Conservation (phyloP, 768 basidiomycete genomes). For the Termitomyces sp. region DNA sequence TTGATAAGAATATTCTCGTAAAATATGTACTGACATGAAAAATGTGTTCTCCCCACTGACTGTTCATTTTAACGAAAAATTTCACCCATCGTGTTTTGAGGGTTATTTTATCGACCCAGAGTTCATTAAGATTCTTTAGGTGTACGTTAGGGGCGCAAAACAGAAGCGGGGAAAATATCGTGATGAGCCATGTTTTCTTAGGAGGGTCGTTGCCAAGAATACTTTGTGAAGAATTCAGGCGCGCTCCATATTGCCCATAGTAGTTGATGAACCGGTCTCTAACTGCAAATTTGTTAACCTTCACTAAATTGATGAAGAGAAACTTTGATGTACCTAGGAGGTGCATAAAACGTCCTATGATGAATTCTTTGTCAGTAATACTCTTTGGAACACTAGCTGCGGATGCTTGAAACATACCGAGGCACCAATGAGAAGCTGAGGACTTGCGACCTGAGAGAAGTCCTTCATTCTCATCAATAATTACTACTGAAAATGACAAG, state of each 20-base stretch:
- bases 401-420: background rate
- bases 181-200: conserved; percentile 41
- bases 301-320: too few relatives aligned
- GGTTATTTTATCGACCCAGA: conserved; percentile 43
- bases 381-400: too few relatives aligned
- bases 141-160: conserved; percentile 42
- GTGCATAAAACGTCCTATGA: conserved; percentile 5
- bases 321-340: background rate
- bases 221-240: conserved; percentile 29
- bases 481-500: background rate
- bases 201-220: background rate
- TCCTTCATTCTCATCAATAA: background rate
- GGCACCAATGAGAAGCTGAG: conserved; percentile 8
- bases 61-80: conserved; percentile 30
- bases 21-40: conserved; percentile 16
- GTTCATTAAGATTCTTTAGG: conserved; percentile 31
- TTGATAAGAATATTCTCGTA: background rate
- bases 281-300: background rate
- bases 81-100: conserved; percentile 31
- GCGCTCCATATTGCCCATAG: conserved; percentile 37
- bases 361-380: background rate
- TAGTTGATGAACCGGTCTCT: conserved; percentile 32
- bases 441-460: background rate
- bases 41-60: conserved; percentile 15
- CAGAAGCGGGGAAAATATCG: conserved; percentile 31